Percentiles rank a stretch among this genome's conserved stretches.
Evolutionary conservation across 2,329 filamentous ascomycete species (phyloP).

Genomic region (Pestalotiopsis sp.): DNA sequence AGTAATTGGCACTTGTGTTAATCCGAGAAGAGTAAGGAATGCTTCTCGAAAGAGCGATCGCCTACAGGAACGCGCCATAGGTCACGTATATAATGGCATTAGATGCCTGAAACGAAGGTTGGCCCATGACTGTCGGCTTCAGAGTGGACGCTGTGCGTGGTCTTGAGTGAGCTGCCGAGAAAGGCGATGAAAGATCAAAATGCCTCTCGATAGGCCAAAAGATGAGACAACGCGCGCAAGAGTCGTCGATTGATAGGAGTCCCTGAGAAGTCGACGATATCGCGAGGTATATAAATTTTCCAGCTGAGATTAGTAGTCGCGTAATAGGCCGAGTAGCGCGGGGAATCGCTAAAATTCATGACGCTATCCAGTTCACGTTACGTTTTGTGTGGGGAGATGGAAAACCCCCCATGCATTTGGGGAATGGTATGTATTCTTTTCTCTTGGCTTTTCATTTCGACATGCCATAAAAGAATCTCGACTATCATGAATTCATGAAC

Average conservation of each 20-base stretch:
- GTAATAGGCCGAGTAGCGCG: constrained; percentile 2
- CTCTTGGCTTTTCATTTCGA: neutral
- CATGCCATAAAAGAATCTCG: neutral
- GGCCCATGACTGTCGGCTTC: constrained; percentile 59
- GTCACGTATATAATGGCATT: constrained; percentile 84
- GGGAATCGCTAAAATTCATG: neutral
- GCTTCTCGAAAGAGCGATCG: constrained; percentile 3
- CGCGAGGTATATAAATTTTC: neutral
- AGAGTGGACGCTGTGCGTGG: neutral
- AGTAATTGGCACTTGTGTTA: neutral
- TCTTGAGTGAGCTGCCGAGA: neutral
- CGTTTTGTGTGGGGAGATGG: constrained; percentile 2
- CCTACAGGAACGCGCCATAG: constrained; percentile 77
- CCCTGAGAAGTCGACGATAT: neutral
- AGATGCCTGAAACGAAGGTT: constrained; percentile 74
- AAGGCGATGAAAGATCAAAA: neutral
- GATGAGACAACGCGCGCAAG: neutral
- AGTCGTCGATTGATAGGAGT: neutral
- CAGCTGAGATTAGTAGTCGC: neutral
- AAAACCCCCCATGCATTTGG: neutral
- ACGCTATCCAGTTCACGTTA: constrained; percentile 8
- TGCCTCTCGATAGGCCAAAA: neutral
- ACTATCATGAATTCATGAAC: too few species aligned
- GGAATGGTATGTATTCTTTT: neutral
- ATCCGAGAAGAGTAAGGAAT: neutral